Evolutionary conservation across 2,329 filamentous ascomycete genomes (phyloP), one percentile per base, ranked within the genome.

Genomic region (Magnaporthiopsis poae): DNA sequence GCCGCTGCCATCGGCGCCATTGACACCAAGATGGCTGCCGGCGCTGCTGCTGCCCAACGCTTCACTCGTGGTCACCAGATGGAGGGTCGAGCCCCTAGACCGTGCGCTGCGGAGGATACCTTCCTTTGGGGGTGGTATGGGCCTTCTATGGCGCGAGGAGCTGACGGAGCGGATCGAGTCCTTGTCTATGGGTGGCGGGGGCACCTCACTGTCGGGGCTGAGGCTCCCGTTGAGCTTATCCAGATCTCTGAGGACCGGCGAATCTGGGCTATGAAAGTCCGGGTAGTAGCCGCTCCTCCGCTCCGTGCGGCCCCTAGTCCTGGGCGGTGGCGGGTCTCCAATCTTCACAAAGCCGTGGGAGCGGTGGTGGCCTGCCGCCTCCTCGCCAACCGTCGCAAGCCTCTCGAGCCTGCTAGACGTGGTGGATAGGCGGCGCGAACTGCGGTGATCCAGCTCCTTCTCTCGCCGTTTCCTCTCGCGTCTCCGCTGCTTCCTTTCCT

Each of bases 51-150:
- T 70, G 27, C 76, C 76, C 21, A 86, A 69, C 0, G 79, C 80
- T 25, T 86, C 84, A 8, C 81, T 81, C 0, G 86, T 87, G 12
- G 90, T 90, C 59, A 96, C 92, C 5, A 96, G 85, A 74, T 96
- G 92, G 39, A 97, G 83, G 69, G 92, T 95, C 71, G 92, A 96
- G 61, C 91, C 90, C 68, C 91, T 84, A 70, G 90, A 90, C 71
- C 89, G 83, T 68, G 90, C 87, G 69, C 87, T 88, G 70, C 87
- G 81, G 66, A 89, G 76, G 13, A 86, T 78, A 18, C 87, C 86
- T 74, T 97, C 93, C 75, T 97, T 97, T 1, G 94, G 92, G 60
- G 94, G 94, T 12, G 90, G 91, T 60, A 91, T 82, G 7, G 93
- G 86, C 56, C 84, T 89, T 63, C 91, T 87, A 68, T 90, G 88